Evolutionary conservation across 257 asterid species (phyloP), one percentile per base, ranked within the genome.

Genomic region (Penstemon eatonii): DNA sequence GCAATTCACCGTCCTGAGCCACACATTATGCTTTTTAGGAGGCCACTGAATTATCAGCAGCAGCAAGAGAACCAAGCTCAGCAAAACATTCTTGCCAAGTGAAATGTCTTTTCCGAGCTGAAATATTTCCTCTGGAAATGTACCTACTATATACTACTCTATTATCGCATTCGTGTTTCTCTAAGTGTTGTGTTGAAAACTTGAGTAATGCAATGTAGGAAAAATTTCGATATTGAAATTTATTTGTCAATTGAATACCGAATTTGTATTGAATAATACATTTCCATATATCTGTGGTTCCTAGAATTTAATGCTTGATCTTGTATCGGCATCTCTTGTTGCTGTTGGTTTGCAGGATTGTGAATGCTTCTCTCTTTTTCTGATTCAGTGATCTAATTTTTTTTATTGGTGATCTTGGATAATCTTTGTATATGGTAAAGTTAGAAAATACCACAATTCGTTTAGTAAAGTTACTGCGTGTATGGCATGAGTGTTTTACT

Each of bases 1-100:
- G 97, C 97, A 3, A 83, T 90, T 56, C 96, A 90, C 66, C 89
- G 96, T n/a, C 97, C 97, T 7, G 97, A 90, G 87, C 97, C 97
- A 44, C 97, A 90, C 81, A 78, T 78, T 11, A 81, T 81, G 86
- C 92, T 90, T 63, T 82, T 82, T 71, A 79, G 87, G 79, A 76
- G 87, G 83, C 76, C 84, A 8, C 69, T 82, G 37, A 79, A 82
- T 77, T 79, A 68, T 58, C 87, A 79, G 76, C 87, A 79, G 80
- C 86, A 69, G 63, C 84, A 79, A 78, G 89, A 82, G 66, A 77
- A 19, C 60, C 88, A 77, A 73, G 84, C 85, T 40, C 79, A 80
- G 76, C 81, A 73, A 75, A 71, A 56, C 44, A 65, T 76, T 72
- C 72, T 79, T 65, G 88, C 86, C 45, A 77, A 84, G 73, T 80